Base-by-base conservation (phyloP, 495 filamentous ascomycete genomes). In the Penicillium alfredii region DNA sequence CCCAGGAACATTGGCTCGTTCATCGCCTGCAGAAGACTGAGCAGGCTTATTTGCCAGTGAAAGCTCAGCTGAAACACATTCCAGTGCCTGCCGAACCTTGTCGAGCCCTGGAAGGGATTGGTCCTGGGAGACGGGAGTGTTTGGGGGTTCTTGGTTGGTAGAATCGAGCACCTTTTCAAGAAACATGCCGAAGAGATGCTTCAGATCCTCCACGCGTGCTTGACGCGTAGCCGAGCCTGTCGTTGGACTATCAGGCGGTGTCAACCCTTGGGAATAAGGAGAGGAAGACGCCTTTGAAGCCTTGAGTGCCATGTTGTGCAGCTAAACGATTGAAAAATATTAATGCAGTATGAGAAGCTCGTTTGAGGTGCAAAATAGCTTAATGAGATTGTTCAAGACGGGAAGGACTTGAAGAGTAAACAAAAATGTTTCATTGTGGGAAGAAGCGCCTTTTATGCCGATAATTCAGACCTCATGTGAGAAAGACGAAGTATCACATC, bases 131-230 rank as follows among this genome's bases (percentile, higher is more conserved):
- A 43, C 20, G 34, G 39, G 35, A 27, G 39, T 43, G 21, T 43
- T 48, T 42, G 30, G 39, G 35, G 45, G 39, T 12, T 48, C 39
- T 32, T 24, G 11, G 38, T 33, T 28, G 21, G 44, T 27, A 42
- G 43, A 30, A 28, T 37, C 26, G 13, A 14, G n/a, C 25, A 43
- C 24, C 28, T 15, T 19, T 7, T 36, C 39, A 14, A 43, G 20
- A 40, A 48, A 35, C 27, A 29, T 22, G 15, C 13, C 30, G 34
- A 33, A 40, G 28, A 40, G 22, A 26, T 26, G n/a, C 29, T 18
- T 40, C 20, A 33, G 15, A 10, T 32, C 37, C 20, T 40, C 14
- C n/a, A 37, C 0, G 11, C 11, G 25, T 6, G 15, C 16, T 3
- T 4, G 33, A 37, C 22, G 19, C 14, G 4, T 31, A 27, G 26